Base-by-base conservation (phyloP, 352 stramenopile species). In the Nothophytophthora sp. region DNA sequence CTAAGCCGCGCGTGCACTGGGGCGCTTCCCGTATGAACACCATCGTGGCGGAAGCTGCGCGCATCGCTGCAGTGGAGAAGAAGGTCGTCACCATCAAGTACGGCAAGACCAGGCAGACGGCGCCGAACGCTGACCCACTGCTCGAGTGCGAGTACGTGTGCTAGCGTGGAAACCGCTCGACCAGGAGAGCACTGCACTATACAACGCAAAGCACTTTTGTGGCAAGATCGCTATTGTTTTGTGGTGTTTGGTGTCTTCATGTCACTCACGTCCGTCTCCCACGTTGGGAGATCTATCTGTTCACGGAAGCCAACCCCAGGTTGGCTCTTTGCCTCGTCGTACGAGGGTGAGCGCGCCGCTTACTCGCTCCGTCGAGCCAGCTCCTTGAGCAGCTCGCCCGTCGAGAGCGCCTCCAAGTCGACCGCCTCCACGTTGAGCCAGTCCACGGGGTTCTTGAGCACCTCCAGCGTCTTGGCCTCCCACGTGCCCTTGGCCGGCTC, bases 381-480 rank as follows among this genome's bases (percentile, higher is more conserved):
- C 56, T 94, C 83, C 52, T 86, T 63, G 12, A 94, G 51, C 51
- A 94, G 51, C 46, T 92, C 81, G 32, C 73, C 73, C n/a, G 81
- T 94, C 24, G 78, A 88, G 24, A 94, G 63, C 34, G 60, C 65
- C 40, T 89, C 75, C 16, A 94, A 54, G 38, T 94, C 64, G 9
- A 92, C 65, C n/a, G 69, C 73, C 37, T 73, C 63, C 44, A 94
- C 83, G 32, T 96, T 85, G 24, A 98, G 73, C 96, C 96, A 99
- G 56, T 98, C 92, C 29, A 96, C 76, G 20, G 96, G 88, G 73
- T 97, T 83, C 68, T 97, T 97, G 41, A 97, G 91, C 25, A 96
- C 88, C 48, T 98, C 62, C 20, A 98, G 73, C 25, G 98, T 98
- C 61, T 95, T 88, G 34, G 90, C 92, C 66, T 99, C 95, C 60